phyloP scores from a whole-genome alignment of 352 stramenopile genomes.

The Pythium monospermum region DNA sequence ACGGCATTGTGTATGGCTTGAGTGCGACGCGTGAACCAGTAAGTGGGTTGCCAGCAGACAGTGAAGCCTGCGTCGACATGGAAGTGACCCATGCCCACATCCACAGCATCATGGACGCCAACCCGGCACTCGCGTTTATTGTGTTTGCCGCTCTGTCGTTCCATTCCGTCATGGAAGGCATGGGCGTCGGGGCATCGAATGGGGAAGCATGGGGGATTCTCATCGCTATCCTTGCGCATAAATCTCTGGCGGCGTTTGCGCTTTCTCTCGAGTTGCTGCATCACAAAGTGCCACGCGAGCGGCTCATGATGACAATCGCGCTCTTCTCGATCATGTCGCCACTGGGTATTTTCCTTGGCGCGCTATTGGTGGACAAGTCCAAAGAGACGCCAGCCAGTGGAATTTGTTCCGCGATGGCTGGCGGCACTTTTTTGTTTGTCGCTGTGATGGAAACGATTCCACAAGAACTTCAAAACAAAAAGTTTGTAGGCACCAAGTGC shows the following conservation, averaged over 20 bases:
- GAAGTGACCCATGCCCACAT: slow-evolving; percentile 52
- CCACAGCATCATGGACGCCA: slow-evolving; percentile 55
- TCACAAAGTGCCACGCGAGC: slow-evolving; percentile 37
- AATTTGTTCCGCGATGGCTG: slow-evolving; percentile 68
- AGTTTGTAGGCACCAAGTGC: slow-evolving; percentile 47
- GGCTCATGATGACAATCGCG: slow-evolving; percentile 36
- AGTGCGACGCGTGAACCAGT: slow-evolving; percentile 13
- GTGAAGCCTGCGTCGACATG: slow-evolving; percentile 14
- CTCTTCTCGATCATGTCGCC: slow-evolving; percentile 78
- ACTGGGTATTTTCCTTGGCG: slow-evolving; percentile 57
- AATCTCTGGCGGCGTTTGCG: slow-evolving; percentile 72
- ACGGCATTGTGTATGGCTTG: background rate
- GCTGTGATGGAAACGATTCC: slow-evolving; percentile 80
- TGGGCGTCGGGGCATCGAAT: slow-evolving; percentile 66
- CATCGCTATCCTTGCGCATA: slow-evolving; percentile 77
- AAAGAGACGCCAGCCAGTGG: slow-evolving; percentile 45
- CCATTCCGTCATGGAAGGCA: slow-evolving; percentile 83
- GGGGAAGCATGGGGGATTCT: slow-evolving; percentile 70
- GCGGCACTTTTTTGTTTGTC: slow-evolving; percentile 79
- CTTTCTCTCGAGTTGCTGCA: slow-evolving; percentile 67
- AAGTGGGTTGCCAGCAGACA: slow-evolving; percentile 3
- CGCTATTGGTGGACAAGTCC: slow-evolving; percentile 37
- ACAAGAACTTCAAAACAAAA: slow-evolving; percentile 60
- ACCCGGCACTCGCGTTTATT: slow-evolving; percentile 58
- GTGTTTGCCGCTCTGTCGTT: slow-evolving; percentile 81